Percentiles rank a stretch among this genome's conserved stretches.
phyloP scores from a whole-genome alignment of 2,329 filamentous ascomycete genomes.

The Fusarium torreyae region DNA sequence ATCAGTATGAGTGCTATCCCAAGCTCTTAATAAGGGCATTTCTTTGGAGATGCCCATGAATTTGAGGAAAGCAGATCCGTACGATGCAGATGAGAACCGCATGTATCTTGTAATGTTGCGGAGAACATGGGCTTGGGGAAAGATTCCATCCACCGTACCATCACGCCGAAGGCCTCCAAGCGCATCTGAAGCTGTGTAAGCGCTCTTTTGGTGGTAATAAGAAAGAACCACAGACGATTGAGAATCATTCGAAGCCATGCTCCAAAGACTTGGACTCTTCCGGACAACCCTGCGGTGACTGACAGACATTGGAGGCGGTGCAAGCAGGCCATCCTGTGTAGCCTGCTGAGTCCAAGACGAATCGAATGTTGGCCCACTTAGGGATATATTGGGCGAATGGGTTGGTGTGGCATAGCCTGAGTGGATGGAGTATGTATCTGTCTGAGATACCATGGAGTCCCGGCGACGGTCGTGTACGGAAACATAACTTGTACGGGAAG shows the following conservation, averaged over 20 bases:
- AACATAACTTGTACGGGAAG: conserved; percentile 65
- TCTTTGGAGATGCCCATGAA: conserved; percentile 73
- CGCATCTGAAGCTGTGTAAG: conserved; percentile 64
- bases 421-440: conserved; percentile 69
- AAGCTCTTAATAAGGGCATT: conserved; percentile 59
- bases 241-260: conserved; percentile 69
- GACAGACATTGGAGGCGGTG: conserved; percentile 43
- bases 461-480: conserved; percentile 66
- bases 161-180: conserved; percentile 65
- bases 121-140: conserved; percentile 72
- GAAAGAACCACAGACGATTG: conserved; percentile 68
- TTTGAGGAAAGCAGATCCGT: conserved; percentile 74
- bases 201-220: conserved; percentile 64
- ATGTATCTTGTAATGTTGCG: conserved; percentile 76
- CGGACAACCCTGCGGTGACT: conserved; percentile 48
- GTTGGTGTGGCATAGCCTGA: conserved; percentile 61
- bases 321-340: conserved; percentile 31
- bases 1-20: conserved; percentile 70
- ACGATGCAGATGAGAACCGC: conserved; percentile 76
- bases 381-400: conserved; percentile 59
- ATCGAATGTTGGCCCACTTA: conserved; percentile 47
- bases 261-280: conserved; percentile 71
- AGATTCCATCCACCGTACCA: conserved; percentile 71
- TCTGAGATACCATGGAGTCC: conserved; percentile 70
- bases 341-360: conserved; percentile 40